Evolutionary conservation across 768 basidiomycete species (phyloP), one percentile per base, ranked within the genome.

Genomic region (Russula griseocarnosa): DNA sequence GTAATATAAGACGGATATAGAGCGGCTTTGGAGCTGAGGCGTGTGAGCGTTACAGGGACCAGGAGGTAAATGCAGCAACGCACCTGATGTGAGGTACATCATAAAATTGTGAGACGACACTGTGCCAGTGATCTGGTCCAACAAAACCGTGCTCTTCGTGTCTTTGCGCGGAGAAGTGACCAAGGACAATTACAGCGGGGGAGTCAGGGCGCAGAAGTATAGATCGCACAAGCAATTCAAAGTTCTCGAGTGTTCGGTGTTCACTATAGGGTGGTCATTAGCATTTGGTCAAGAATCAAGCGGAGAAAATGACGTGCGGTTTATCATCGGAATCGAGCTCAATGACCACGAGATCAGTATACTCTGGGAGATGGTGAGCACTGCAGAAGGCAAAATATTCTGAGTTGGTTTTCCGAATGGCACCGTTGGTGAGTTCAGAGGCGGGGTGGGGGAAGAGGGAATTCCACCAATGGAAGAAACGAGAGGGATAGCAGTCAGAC

Each of bases 381-480:
- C 86, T 90, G 80, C 96, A 99, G 77, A 87, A 98, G 10, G 88
- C 90, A 79, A 95, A 99, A 77, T 99, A 99, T 13, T 86, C 88
- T 1, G 94, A 94, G 75, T 90, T 88, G 24, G 95, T 94, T 55
- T 87, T 86, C 18, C 93, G 83, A 83, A 95, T 90, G 4, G 96
- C 96, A 40, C 96, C 96, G 74, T 99, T 99, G 30, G 96, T 99
- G 69, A 99, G 83, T 74, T 98, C 95, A 13, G 95, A 94, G 2
- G 94, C 95, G 0, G 96, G 96, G 74, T 99, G 93, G 0, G 96
- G 97, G 77, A 99, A 99, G n/a, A 98, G 84, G 59, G 80, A 82
- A 76, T 95, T 93, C 92, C 96, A 97, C 96, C 97, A 99, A 56
- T 87, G 79, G 79, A 98, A 98, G 78, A 98, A 92, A 58, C 85